Percentiles rank a stretch among this genome's conserved stretches.
Evolutionary conservation across 1,284 basidiomycete species (phyloP).

Genomic region (Fomitopsis schrenkii): DNA sequence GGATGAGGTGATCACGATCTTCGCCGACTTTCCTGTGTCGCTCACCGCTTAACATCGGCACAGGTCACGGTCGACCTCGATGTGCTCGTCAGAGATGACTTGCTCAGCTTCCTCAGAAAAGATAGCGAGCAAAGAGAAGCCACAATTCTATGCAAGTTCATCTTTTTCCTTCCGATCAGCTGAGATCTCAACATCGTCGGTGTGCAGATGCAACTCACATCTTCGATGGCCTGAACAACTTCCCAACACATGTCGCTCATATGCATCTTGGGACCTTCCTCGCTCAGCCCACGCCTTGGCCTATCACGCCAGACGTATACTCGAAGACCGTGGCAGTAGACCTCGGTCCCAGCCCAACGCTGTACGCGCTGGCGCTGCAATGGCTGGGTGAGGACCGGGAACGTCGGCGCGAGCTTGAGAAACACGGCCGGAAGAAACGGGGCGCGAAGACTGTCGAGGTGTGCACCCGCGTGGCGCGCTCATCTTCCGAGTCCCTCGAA

Average conservation of each 20-base stretch:
- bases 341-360: conserved; percentile 32
- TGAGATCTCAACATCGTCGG: background rate
- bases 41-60: background rate
- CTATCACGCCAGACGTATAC: conserved; percentile 27
- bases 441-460: conserved; percentile 68
- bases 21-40: background rate
- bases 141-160: conserved; percentile 80
- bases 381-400: conserved; percentile 87
- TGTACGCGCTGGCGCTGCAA: conserved; percentile 74
- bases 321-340: conserved; percentile 12
- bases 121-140: conserved; percentile 83
- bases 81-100: conserved; percentile 89
- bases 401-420: conserved; percentile 55
- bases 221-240: conserved; percentile 83
- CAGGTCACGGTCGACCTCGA: conserved; percentile 98
- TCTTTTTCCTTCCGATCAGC: background rate
- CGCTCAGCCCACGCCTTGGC: conserved; percentile 67
- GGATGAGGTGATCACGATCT: conserved; percentile 67
- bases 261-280: conserved; percentile 81
- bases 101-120: conserved; percentile 82
- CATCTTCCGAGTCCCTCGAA: background rate
- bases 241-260: conserved; percentile 89
- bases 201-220: conserved; percentile 88
- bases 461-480: conserved; percentile 21
- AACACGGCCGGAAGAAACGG: conserved; percentile 56